Base-by-base conservation (phyloP, 306 rosid species). In the Quercus mongolica region DNA sequence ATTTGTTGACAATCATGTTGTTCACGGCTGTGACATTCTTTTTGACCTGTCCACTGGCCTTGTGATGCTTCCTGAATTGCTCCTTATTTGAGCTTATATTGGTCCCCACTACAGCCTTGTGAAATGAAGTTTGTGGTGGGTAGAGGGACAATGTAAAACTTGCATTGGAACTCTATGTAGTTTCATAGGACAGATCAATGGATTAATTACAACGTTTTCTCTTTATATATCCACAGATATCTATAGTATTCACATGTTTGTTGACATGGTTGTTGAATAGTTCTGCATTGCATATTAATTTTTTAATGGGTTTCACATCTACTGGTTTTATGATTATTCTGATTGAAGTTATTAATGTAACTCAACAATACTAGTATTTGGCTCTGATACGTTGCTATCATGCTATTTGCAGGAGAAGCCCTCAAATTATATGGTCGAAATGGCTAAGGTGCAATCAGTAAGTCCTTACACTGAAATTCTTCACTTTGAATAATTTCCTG, bases 371-470 rank as follows among this genome's bases (percentile, higher is more conserved):
- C 33, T 21, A 28, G 38, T 74, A 49, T 71, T 26, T 63, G 65
- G 58, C 74, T 19, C 80, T 83, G 49, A 88, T 74, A 62, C 72
- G n/a, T 80, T 78, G 49, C 35, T 52, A 25, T 78, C 19, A 76
- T 78, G 64, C 57, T 57, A 63, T 84, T 76, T 84, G 75, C 94
- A 96, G 99, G 92, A 83, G 82, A 84, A 82, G 17, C 96, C 96
- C 33, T 89, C 98, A 13, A 85, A 75, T 79, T 96, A 77, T 80
- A 86, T 96, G 99, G 91, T 91, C 80, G 99, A 91, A 89, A 87
- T 93, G 90, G 87, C 98, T 7, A 86, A 76, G 78, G 79, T 86
- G 82, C 90, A 90, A 86, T 85, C 92, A 33, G 98, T 93, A 79
- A 92, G 98, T 87, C 74, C 78, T 71, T 79, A 71, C 35, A 80